Base-by-base conservation (phyloP, 202 grass and related monocot genomes). In the Zizania palustris region DNA sequence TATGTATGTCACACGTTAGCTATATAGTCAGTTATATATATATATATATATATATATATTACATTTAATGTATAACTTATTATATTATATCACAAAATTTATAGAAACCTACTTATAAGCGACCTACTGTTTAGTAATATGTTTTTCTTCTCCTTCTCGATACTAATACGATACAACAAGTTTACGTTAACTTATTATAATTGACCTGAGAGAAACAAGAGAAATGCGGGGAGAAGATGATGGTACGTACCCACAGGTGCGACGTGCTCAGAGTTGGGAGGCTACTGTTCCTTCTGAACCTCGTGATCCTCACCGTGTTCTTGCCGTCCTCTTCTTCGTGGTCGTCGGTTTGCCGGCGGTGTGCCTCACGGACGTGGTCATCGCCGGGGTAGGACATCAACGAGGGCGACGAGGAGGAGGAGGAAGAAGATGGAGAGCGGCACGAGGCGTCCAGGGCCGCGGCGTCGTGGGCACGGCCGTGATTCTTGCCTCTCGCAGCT, bases 221-320 rank as follows among this genome's bases (percentile, higher is more conserved):
- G 44, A 12, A 51, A 65, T 0, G 48, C 53, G 48, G 55, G 36
- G 48, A 45, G 36, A 76, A 65, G 9, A 7, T 7, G n/a, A n/a
- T n/a, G n/a, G 36, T 10, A 48, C 85, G 6, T 91, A 94, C 92
- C 88, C 85, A 94, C 16, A 94, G 21, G 35, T 65, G 80, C 5
- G 88, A 85, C 0, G 58, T 80, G 63, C 37, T 72, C 15, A 84
- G n/a, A 36, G 7, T 70, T 5, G 70, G 60, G 21, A 94, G 71
- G 74, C 88, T 91, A 3, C 11, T 63, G 70, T 82, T 88, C 81
- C 88, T 80, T 18, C 20, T 49, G 15, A 91, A 70, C 82, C 75
- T 84, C 43, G 63, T 84, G 63, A 91, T 90, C 85, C 69, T 70
- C 55, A 83, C 79, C 40, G 69, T 69, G 0, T 16, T 71, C 51